A percentile compares a stretch with the other conserved stretches of the same genome.
These are phyloP conservation scores for Pholiota molesta DNA, from an alignment of 768 basidiomycete species.

Conservation along the genomic window DNA sequence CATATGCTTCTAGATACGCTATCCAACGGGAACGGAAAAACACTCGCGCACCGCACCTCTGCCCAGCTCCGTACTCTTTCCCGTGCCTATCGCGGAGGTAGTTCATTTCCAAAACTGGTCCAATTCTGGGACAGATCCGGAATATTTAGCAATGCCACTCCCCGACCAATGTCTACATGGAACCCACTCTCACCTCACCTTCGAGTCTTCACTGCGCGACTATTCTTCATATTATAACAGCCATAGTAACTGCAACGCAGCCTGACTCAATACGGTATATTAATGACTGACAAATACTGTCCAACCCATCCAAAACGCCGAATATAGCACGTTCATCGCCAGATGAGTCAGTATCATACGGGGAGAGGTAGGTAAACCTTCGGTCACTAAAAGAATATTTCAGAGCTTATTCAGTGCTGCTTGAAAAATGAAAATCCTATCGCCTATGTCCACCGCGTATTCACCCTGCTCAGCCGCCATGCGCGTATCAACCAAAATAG, in stretches of 20 bases:
- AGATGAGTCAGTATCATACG: not conserved
- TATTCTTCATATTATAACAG: no score
- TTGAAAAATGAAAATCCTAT: not conserved
- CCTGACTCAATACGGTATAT: not conserved
- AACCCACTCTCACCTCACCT: not conserved
- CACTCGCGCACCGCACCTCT: not conserved
- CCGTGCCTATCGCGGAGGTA: constrained; percentile 1
- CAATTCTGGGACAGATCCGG: not conserved
- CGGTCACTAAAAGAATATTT: not conserved
- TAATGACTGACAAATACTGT: not conserved
- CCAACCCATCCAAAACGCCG: not conserved
- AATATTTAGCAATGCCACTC: not conserved
- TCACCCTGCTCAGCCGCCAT: not conserved
- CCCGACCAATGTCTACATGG: not conserved
- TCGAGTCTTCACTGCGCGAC: not conserved
- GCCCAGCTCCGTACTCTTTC: not conserved
- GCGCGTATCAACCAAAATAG: not conserved
- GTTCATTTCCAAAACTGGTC: not conserved
- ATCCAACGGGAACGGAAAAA: not conserved
- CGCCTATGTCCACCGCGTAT: not conserved
- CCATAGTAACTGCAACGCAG: no score
- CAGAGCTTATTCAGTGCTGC: not conserved
- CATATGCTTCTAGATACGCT: not conserved
- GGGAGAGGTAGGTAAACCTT: not conserved
- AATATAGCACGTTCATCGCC: not conserved